Base-by-base conservation (phyloP, 2,329 filamentous ascomycete species). In the Pseudocercospora fijiensis region DNA sequence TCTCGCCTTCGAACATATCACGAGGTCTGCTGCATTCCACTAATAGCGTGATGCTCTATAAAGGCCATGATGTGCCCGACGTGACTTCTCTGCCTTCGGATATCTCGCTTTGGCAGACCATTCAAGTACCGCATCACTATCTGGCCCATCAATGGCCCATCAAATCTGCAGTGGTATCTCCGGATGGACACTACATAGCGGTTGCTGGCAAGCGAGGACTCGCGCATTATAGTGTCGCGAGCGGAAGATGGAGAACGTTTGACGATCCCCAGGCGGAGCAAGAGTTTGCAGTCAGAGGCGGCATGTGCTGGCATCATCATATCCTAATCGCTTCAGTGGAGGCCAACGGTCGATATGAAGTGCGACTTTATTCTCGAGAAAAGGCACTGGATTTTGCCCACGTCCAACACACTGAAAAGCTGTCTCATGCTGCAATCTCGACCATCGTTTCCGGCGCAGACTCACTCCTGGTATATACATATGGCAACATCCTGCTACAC, bases 251-350 rank as follows among this genome's bases (percentile, higher is more conserved):
- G 95, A 97, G 96, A 76, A 96, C 90, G 0, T 99, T 99, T 75
- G 85, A 89, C 56, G 92, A 93, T 71, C 85, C 88, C 26, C 86
- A 85, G 28, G 85, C 89, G 73, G 95, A 98, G 77, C 92, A 93
- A 71, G 91, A 93, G 67, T 99, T 99, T 74, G 87, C 92, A 24
- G 91, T 99, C 13, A 85, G 93, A 67, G 95, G 95, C 56, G 95
- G 95, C 6, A 96, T 99, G 93, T 98, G 94, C 76, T 99, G 95
- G 95, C 93, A 96, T 75, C 92, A 96, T 69, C 94, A 99, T 77
- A 90, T 98, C 30, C 83, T 99, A 18, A 91, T 98, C 61, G 93
- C 92, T 43, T 92, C 94, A 3, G 89, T 97, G n/a, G 95, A 99
- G 77, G 88, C 87, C 60, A 90, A 90, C 69, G 86, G 88, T 69